Evolutionary conservation across 208 protist genomes (phyloP).

Genomic region (Leishmania tropica): DNA sequence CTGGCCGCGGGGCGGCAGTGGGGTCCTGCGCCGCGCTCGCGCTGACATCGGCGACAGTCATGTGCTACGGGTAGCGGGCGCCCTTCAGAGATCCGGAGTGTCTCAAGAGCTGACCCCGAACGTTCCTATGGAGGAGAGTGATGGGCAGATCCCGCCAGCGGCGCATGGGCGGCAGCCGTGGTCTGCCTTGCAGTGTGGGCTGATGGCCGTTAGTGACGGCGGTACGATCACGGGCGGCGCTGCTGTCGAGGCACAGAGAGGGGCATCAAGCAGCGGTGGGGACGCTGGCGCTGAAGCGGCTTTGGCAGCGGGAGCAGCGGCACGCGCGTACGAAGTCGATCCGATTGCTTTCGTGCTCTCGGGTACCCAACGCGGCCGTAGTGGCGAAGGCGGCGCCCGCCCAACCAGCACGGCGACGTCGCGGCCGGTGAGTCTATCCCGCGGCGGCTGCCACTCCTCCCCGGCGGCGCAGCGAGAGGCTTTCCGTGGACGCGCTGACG

Average conservation of each 20-base stretch:
- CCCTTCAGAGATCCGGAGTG: conserved; percentile 4
- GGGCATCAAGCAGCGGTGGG: too few relatives aligned
- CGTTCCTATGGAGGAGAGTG: neutral
- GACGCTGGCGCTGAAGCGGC: neutral
- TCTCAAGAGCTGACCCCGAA: neutral
- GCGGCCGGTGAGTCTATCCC: neutral
- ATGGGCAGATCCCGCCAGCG: neutral
- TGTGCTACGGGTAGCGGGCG: conserved; percentile 13
- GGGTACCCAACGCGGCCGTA: neutral
- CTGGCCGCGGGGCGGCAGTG: neutral
- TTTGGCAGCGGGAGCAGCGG: neutral
- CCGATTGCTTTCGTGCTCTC: conserved; percentile 21
- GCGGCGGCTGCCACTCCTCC: neutral
- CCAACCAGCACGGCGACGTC: neutral
- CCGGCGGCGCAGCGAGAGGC: neutral
- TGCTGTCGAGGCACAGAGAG: neutral
- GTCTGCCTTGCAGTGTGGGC: neutral
- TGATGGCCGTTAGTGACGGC: neutral
- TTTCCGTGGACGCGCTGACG: neutral
- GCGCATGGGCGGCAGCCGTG: neutral
- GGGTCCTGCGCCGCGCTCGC: neutral
- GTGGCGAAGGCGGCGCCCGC: neutral
- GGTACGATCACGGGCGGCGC: neutral
- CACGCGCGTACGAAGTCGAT: neutral
- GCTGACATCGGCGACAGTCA: neutral